Base-by-base conservation (phyloP, 2,329 filamentous ascomycete species). In the Nannizziopsis arthrosporioides region DNA sequence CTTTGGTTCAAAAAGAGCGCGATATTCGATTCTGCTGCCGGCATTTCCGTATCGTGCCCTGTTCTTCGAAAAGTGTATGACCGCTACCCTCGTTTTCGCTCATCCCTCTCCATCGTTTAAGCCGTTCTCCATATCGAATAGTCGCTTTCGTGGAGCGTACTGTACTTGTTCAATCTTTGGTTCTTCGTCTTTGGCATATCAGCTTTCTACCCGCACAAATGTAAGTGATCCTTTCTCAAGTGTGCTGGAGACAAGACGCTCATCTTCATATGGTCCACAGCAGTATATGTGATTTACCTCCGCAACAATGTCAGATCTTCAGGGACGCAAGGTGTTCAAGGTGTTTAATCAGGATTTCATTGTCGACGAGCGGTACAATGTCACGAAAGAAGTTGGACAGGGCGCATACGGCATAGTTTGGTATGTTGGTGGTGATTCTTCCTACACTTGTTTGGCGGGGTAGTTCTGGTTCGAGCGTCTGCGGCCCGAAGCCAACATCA, bases 311-410 rank as follows among this genome's bases (percentile, higher is more conserved):
- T 68, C 73, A 56, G 77, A 81, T 59, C 68, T 81, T 53, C 70
- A 73, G 54, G 81, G 81, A 64, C 83, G 88, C 70, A 95, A 94
- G 77, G 80, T 90, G 69, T 95, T 94, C 78, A 94, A 94, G 81
- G 89, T 98, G 67, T 98, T 98, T 73, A 95, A 95, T 76, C 92
- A 98, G 66, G 92, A 98, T 73, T 98, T 98, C 66, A 82, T 95
- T 59, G 92, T 96, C 63, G 92, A 96, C 66, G 90, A 96, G 70
- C 82, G 90, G 61, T 98, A 98, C 73, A 94, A 85, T 56, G 92
- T 98, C 56, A 96, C 90, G 56, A 98, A 98, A 77, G 92, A 98
- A 74, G 76, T 98, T 48, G 92, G 92, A 40, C 92, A 98, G 69
- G 92, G 92, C 63, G 92, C 92, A 62, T 98, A 98, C 65, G 92